These are phyloP conservation scores for Glycine latifolia DNA, from an alignment of 306 rosid genomes.

Conservation along the genomic window DNA sequence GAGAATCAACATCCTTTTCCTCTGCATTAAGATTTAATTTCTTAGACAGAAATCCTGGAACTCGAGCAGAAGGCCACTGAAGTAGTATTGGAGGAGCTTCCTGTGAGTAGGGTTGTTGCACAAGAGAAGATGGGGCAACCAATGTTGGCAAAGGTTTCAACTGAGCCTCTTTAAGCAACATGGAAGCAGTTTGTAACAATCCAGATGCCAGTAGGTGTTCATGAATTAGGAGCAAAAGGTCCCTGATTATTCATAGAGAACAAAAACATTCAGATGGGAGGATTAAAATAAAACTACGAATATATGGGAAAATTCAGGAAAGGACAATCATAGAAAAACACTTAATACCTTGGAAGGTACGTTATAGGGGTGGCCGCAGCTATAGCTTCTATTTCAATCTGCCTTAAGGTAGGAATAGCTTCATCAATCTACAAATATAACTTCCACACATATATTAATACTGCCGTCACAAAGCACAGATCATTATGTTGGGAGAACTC, in stretches of 20 bases:
- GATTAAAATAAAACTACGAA: not conserved
- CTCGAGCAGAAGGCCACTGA: no score
- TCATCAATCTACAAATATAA: slow-evolving; percentile 51
- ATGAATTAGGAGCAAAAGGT: slow-evolving; percentile 76
- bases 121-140: slow-evolving; percentile 72
- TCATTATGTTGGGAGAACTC: no score
- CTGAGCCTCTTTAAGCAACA: slow-evolving; percentile 76
- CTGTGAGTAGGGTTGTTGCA: slow-evolving; percentile 61
- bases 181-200: slow-evolving; percentile 62
- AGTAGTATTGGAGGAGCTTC: slow-evolving; percentile 48
- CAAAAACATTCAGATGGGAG: slow-evolving; percentile 33
- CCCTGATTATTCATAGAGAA: slow-evolving; percentile 57
- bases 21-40: no score
- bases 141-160: slow-evolving; percentile 73
- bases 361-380: slow-evolving; percentile 93
- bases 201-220: slow-evolving; percentile 93
- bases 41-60: no score
- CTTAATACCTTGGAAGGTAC: slow-evolving; percentile 72
- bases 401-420: slow-evolving; percentile 85
- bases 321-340: slow-evolving; percentile 36
- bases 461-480: no score
- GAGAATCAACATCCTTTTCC: no score
- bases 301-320: not conserved
- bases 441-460: no score
- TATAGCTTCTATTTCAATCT: slow-evolving; percentile 88